Base-by-base conservation (phyloP, 805 yeast species). In the Cephaloascus albidus region DNA sequence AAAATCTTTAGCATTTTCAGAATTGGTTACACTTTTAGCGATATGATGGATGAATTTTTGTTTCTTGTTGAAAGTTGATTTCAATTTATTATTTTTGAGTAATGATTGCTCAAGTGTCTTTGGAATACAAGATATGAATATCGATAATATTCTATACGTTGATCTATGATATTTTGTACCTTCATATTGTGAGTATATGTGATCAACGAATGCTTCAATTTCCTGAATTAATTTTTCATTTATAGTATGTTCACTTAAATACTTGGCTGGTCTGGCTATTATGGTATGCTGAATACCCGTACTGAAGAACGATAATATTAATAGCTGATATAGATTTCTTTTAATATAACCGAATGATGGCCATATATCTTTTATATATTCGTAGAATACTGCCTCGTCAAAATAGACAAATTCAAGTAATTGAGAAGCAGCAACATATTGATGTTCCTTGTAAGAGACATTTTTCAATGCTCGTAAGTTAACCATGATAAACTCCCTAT, bases 201-300 rank as follows among this genome's bases (percentile, higher is more conserved):
- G 27, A 31, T 42, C 44, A 27, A 42, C 33, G 20, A 42, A 37
- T 2, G 39, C 19, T 10, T 20, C 20, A 6, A 34, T 14, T 20
- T 34, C 26, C 10, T 31, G 6, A 6, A 18, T 8, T n/a, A 34
- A 34, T 34, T 12, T 16, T 20, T 12, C 20, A 34, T 17, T 20
- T 14, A n/a, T 14, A n/a, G n/a, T 5, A 16, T 6, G 8, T 12
- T 8, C 20, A 6, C 8, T 8, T 14, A 34, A 18, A 42, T 61
- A 75, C 38, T 76, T 78, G 4, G 46, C 39, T 0, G 80, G 72
- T 44, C 76, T 60, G 10, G 75, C 61, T 40, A 68, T 49, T 2
- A 72, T 59, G 83, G 84, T 78, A 33, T 60, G 55, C 42, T 61
- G 57, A 5, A 76, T 45, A 3, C 74, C 54, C 37, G 67, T 65